phyloP scores from a whole-genome alignment of 768 basidiomycete genomes.

The Coprinopsis cinerea region DNA sequence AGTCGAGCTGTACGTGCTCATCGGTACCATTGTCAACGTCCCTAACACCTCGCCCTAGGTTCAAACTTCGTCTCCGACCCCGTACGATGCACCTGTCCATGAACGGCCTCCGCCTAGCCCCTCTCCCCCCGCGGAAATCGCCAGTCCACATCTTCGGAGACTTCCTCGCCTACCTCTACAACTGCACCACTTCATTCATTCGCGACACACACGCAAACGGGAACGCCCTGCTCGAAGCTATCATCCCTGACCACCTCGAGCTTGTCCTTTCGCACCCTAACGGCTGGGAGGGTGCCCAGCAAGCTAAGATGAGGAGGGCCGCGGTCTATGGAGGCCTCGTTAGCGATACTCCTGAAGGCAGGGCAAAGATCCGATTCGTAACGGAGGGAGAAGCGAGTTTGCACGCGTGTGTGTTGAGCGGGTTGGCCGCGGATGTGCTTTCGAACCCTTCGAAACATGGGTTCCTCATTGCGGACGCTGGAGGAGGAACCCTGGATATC shows the following conservation, averaged over 20 bases:
- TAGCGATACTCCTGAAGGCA: conserved; percentile 67
- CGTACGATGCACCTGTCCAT: conserved; percentile 75
- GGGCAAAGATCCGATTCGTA: conserved; percentile 70
- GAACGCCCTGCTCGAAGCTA: conserved; percentile 57
- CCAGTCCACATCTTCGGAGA: conserved; percentile 77
- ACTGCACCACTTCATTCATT: conserved; percentile 71
- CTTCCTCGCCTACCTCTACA: conserved; percentile 69
- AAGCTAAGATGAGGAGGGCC: conserved; percentile 70
- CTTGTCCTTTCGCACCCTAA: conserved; percentile 78
- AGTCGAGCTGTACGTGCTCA: conserved; percentile 56
- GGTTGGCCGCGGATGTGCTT: conserved; percentile 71
- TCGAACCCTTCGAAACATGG: conserved; percentile 74
- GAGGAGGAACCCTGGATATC: conserved; percentile 77
- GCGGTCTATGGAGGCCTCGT: conserved; percentile 70
- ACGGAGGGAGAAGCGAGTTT: conserved; percentile 83
- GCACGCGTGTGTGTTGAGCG: conserved; percentile 74
- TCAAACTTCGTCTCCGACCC: conserved; percentile 76
- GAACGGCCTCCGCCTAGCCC: conserved; percentile 76
- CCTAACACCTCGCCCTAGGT: conserved; percentile 33
- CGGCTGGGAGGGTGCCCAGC: conserved; percentile 77
- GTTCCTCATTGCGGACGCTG: conserved; percentile 76
- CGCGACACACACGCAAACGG: conserved; percentile 82
- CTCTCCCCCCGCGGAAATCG: conserved; percentile 59
- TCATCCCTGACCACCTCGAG: conserved; percentile 58
- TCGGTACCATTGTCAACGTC: background rate